Evolutionary conservation across 352 stramenopile species (phyloP).

Genomic region (Phytophthora lateralis): DNA sequence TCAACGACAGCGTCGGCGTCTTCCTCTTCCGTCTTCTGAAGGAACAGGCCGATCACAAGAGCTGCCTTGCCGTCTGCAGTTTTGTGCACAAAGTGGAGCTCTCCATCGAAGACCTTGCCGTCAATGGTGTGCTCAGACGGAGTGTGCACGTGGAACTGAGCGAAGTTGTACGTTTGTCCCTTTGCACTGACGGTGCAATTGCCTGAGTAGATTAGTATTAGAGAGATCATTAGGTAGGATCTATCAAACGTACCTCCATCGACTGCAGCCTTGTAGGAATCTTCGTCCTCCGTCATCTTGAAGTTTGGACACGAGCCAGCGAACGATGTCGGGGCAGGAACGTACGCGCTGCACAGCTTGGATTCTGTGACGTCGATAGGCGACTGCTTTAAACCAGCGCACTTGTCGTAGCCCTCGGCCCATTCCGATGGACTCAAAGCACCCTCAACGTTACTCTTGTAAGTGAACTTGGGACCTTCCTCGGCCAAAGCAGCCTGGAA

Average conservation of each 20-base stretch:
- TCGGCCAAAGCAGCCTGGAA: not conserved
- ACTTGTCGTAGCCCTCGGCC: conserved; percentile 17
- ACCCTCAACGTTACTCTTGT: conserved; percentile 13
- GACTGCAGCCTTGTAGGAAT: conserved; percentile 34
- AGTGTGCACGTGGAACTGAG: conserved; percentile 46
- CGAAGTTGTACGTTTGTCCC: conserved; percentile 27
- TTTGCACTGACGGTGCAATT: conserved; percentile 44
- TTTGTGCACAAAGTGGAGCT: conserved; percentile 51
- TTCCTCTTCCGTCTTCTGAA: conserved; percentile 16
- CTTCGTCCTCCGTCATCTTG: conserved; percentile 23
- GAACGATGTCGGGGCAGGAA: conserved; percentile 37
- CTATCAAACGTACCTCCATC: conserved; percentile 11
- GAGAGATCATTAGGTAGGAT: too few species aligned
- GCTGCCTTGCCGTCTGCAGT: conserved; percentile 30
- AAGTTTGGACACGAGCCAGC: conserved; percentile 29
- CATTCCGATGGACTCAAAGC: conserved; percentile 32
- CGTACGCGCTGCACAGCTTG: conserved; percentile 38
- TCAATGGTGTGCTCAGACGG: conserved; percentile 48
- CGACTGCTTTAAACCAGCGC: conserved; percentile 31
- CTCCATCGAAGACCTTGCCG: conserved; percentile 36
- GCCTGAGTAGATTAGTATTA: conserved; percentile 6
- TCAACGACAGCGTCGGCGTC: conserved; percentile 16
- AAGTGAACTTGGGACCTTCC: conserved; percentile 13
- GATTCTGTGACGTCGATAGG: conserved; percentile 33
- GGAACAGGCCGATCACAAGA: conserved; percentile 38